Conservation (phyloP, 2,329 filamentous ascomycete genomes). For the Pseudopyricularia cyperi region DNA sequence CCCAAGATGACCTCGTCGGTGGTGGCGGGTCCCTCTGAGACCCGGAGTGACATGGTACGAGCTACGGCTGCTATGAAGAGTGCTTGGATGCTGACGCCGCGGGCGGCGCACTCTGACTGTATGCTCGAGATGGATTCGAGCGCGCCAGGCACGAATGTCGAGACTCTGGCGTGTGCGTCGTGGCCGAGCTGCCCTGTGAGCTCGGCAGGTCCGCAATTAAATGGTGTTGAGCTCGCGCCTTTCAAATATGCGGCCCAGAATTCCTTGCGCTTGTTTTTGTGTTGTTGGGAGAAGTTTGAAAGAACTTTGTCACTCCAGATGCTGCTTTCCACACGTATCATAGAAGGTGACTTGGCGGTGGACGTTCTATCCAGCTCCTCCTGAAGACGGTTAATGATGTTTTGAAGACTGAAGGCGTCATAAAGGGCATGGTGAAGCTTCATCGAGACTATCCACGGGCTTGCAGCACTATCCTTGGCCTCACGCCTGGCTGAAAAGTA, state of each 20-base stretch:
- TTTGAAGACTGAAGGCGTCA: constrained; percentile 66
- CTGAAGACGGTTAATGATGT: constrained; percentile 36
- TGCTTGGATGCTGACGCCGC: constrained; percentile 57
- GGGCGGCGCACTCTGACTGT: constrained; percentile 20
- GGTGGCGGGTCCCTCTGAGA: constrained; percentile 1
- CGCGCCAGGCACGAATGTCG: constrained; percentile 31
- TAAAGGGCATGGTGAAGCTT: constrained; percentile 79
- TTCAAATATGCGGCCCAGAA: constrained; percentile 31
- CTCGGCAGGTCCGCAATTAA: background rate
- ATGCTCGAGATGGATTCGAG: constrained; percentile 26
- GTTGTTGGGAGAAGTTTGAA: background rate
- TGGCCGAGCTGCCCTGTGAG: background rate
- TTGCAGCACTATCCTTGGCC: background rate
- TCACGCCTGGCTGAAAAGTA: constrained; percentile 9
- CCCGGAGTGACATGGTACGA: constrained; percentile 12
- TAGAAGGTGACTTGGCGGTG: too few relatives aligned
- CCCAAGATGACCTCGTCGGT: constrained; percentile 48
- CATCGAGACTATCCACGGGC: constrained; percentile 28
- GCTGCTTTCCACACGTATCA: background rate
- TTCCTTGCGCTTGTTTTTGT: constrained; percentile 7
- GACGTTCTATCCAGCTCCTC: constrained; percentile 6
- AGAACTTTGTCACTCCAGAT: background rate
- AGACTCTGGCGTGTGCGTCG: constrained; percentile 6
- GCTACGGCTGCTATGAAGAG: constrained; percentile 53
- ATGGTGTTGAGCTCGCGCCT: constrained; percentile 2